phyloP scores from a whole-genome alignment of 768 basidiomycete genomes.

The Inosperma sp. region DNA sequence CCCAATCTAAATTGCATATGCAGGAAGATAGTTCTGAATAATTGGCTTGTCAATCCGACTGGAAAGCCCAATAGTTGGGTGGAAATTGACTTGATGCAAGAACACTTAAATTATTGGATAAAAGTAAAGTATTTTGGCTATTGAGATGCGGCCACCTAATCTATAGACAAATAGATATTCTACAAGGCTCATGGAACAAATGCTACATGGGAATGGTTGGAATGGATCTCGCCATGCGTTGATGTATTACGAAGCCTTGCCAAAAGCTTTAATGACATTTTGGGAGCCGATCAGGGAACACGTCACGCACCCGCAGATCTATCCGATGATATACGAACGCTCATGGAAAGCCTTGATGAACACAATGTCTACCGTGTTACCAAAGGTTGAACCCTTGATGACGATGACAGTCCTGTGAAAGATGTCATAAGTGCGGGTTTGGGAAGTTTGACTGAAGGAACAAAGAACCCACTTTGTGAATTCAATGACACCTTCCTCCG shows the following conservation, averaged over 20 bases:
- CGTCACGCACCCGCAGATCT: constrained; percentile 19
- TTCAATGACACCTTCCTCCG: constrained; percentile 6
- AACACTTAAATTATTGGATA: constrained; percentile 33
- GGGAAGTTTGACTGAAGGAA: not conserved
- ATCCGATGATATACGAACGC: constrained; percentile 14
- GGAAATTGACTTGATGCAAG: constrained; percentile 30
- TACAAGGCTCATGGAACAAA: constrained; percentile 25
- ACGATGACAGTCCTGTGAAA: constrained; percentile 13
- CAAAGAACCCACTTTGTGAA: constrained; percentile 3
- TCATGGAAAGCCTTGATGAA: constrained; percentile 24
- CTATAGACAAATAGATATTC: constrained; percentile 9
- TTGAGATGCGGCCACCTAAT: not conserved
- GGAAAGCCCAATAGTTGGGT: constrained; percentile 25
- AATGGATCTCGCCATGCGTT: constrained; percentile 23
- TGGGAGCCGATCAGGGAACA: constrained; percentile 21
- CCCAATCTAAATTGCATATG: not conserved
- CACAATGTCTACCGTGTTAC: constrained; percentile 19
- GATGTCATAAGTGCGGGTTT: constrained; percentile 13
- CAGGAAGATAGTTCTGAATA: constrained; percentile 25
- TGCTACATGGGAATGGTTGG: constrained; percentile 28
- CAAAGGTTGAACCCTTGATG: constrained; percentile 15
- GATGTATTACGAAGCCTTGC: constrained; percentile 20
- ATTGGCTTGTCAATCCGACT: constrained; percentile 33
- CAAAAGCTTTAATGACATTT: constrained; percentile 13
- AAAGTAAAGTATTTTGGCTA: constrained; percentile 20